These are phyloP conservation scores for Allomyces javanicus DNA, from an alignment of 192 early-diverging fungal species.

Conservation along the genomic window DNA sequence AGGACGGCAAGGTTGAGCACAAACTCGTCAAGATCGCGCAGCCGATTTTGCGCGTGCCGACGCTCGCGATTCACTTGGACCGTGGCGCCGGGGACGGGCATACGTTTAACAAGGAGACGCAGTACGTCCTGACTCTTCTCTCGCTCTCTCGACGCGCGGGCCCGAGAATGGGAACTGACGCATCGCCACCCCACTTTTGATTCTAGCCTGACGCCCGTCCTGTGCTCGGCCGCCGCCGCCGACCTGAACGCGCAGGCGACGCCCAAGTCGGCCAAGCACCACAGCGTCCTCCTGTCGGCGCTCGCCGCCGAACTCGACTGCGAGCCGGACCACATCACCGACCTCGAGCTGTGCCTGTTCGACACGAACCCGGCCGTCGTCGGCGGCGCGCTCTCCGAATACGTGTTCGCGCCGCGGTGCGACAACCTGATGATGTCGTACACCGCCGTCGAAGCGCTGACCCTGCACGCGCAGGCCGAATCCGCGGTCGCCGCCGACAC, in stretches of 20 bases:
- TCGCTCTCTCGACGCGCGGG: no score
- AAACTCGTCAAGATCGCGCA: constrained; percentile 59
- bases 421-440: constrained; percentile 97
- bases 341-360: constrained; percentile 95
- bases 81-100: constrained; percentile 55
- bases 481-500: constrained; percentile 34
- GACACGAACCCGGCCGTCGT: constrained; percentile 80
- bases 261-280: constrained; percentile 38
- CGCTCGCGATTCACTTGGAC: constrained; percentile 91
- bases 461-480: constrained; percentile 21
- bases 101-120: constrained; percentile 88
- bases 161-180: no score
- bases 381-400: constrained; percentile 82
- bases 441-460: constrained; percentile 28
- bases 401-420: constrained; percentile 76
- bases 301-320: constrained; percentile 49
- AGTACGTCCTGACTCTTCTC: no score
- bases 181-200: no score
- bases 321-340: constrained; percentile 52
- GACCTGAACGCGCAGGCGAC: constrained; percentile 8
- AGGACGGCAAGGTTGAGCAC: constrained; percentile 46
- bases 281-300: constrained; percentile 55
- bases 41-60: constrained; percentile 88
- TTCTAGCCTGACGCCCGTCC: constrained; percentile 49
- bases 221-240: constrained; percentile 49